Percentiles rank a stretch among this genome's conserved stretches.
These are phyloP conservation scores for Thelephora terrestris DNA, from an alignment of 1,284 basidiomycete genomes.

Conservation along the genomic window DNA sequence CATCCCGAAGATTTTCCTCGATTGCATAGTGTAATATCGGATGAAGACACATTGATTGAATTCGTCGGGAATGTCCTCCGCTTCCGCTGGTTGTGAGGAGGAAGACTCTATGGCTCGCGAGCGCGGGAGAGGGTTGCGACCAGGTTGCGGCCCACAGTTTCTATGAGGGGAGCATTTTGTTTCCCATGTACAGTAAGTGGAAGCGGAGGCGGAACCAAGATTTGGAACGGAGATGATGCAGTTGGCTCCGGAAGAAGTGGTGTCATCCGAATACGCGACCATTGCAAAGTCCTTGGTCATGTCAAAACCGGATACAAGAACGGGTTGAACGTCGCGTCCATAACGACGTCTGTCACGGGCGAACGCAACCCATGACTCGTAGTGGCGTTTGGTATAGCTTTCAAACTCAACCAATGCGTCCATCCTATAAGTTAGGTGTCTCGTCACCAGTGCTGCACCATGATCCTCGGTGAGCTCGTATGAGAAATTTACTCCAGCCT, in stretches of 20 bases:
- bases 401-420: neutral
- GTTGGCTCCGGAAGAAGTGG: neutral
- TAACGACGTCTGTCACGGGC: constrained; percentile 2
- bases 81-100: neutral
- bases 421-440: neutral
- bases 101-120: too few species aligned
- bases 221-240: neutral
- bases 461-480: neutral
- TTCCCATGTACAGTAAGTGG: constrained; percentile 5
- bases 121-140: too few species aligned
- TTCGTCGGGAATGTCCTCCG: neutral
- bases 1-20: neutral
- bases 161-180: neutral
- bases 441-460: constrained; percentile 6
- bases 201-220: constrained; percentile 2
- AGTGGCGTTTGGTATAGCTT: too few species aligned
- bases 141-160: constrained; percentile 5
- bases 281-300: too few species aligned
- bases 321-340: too few species aligned
- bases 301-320: too few species aligned
- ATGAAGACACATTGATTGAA: constrained; percentile 7
- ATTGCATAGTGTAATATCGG: too few species aligned
- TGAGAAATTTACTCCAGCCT: too few species aligned
- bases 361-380: constrained; percentile 6
- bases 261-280: too few species aligned